These are phyloP conservation scores for Colletotrichum sp. DNA, from an alignment of 2,329 filamentous ascomycete species.

Conservation along the genomic window DNA sequence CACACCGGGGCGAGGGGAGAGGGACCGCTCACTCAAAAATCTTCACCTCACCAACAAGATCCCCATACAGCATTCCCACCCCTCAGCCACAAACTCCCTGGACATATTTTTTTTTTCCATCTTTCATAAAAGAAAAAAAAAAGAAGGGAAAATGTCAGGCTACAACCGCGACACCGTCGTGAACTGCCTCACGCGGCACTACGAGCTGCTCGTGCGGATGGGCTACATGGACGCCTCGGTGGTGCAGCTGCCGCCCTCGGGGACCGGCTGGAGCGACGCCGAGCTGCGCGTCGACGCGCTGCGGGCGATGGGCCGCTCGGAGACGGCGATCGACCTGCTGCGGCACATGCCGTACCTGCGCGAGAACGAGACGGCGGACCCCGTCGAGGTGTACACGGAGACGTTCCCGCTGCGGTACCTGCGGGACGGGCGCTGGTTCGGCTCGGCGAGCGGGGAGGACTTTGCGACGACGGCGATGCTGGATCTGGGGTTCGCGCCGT, in stretches of 20 bases:
- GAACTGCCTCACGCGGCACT: constrained; percentile 16
- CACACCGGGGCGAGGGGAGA: background rate
- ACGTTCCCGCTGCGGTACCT: constrained; percentile 18
- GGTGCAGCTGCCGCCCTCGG: constrained; percentile 1
- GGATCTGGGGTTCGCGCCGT: constrained; percentile 17
- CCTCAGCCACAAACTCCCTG: background rate
- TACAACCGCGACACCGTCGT: constrained; percentile 9
- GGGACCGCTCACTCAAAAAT: constrained; percentile 14
- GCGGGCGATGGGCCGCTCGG: constrained; percentile 21
- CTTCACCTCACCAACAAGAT: background rate
- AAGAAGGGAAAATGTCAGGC: background rate
- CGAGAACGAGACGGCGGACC: constrained; percentile 10
- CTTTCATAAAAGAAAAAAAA: background rate
- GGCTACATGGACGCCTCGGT: constrained; percentile 7
- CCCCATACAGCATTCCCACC: background rate
- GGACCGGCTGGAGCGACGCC: constrained; percentile 13
- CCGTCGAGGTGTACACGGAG: constrained; percentile 15
- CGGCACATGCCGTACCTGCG: constrained; percentile 15
- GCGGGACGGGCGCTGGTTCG: constrained; percentile 18
- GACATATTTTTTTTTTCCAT: background rate
- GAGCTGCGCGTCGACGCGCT: constrained; percentile 18
- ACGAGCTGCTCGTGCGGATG: constrained; percentile 17
- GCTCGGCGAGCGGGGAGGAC: background rate
- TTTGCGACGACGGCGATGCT: constrained; percentile 3
- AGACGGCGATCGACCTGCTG: constrained; percentile 13